Conservation (phyloP, 139 green algal species). For the Microglena sp. region DNA sequence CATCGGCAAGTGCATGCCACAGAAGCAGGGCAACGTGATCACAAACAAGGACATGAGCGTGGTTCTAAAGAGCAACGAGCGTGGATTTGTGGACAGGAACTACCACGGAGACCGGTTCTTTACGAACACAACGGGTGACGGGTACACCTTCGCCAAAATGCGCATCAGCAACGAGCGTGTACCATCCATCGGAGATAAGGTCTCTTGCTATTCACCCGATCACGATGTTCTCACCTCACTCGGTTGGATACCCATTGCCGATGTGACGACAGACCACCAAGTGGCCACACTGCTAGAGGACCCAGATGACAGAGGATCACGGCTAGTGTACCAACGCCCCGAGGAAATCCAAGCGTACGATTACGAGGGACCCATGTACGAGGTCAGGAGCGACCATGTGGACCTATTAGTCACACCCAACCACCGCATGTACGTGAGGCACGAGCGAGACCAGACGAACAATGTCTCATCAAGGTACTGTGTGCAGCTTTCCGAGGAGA, state of each 20-base stretch:
- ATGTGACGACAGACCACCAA: neutral
- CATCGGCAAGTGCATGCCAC: slow-evolving; percentile 23
- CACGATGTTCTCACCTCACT: slow-evolving; percentile 7
- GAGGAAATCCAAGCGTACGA: neutral
- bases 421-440: slow-evolving; percentile 6
- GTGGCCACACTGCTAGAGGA: slow-evolving; percentile 2
- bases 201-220: slow-evolving; percentile 6
- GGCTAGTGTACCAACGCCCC: neutral
- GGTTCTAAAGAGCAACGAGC: slow-evolving; percentile 1
- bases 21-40: slow-evolving; percentile 8
- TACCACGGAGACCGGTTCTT: slow-evolving; percentile 1
- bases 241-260: slow-evolving; percentile 2
- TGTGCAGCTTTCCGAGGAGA: too few species aligned
- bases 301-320: neutral
- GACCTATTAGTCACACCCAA: slow-evolving; percentile 4
- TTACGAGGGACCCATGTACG: neutral
- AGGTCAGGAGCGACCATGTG: neutral
- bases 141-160: slow-evolving; percentile 30
- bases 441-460: too few species aligned
- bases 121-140: slow-evolving; percentile 9
- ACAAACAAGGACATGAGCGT: slow-evolving; percentile 10
- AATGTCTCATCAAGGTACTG: too few species aligned
- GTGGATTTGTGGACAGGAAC: slow-evolving; percentile 10
- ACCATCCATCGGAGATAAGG: slow-evolving; percentile 10
- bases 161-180: neutral